Evolutionary conservation across 805 yeast species (phyloP).

Genomic region (Deakozyma indianensis): DNA sequence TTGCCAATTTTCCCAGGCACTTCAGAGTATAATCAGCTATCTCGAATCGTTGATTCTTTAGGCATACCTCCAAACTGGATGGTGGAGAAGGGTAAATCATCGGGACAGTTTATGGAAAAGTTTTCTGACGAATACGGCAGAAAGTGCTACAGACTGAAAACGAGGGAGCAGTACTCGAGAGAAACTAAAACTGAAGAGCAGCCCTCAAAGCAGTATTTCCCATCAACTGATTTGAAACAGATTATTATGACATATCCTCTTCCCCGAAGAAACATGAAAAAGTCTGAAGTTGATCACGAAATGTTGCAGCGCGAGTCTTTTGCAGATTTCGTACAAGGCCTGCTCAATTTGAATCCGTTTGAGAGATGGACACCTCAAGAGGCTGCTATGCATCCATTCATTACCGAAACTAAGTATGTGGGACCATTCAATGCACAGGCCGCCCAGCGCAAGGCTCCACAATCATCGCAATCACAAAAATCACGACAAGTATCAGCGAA

Average conservation of each 20-base stretch:
- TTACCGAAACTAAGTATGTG: slow-evolving; percentile 43
- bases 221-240: slow-evolving; percentile 48
- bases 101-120: slow-evolving; percentile 52
- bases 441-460: slow-evolving; percentile 3
- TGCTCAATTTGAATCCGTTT: slow-evolving; percentile 74
- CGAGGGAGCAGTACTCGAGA: slow-evolving; percentile 36
- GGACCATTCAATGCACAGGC: slow-evolving; percentile 25
- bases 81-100: slow-evolving; percentile 88
- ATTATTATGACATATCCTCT: slow-evolving; percentile 61
- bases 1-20: slow-evolving; percentile 90
- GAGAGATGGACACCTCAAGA: slow-evolving; percentile 97
- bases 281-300: slow-evolving; percentile 47
- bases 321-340: slow-evolving; percentile 63
- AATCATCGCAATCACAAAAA: slow-evolving; percentile 4
- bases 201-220: slow-evolving; percentile 76
- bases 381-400: slow-evolving; percentile 82
- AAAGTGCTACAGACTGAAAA: slow-evolving; percentile 28
- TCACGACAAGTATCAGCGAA: slow-evolving; percentile 1
- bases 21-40: slow-evolving; percentile 81
- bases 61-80: slow-evolving; percentile 89
- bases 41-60: slow-evolving; percentile 66
- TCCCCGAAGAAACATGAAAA: slow-evolving; percentile 21
- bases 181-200: slow-evolving; percentile 39
- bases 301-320: slow-evolving; percentile 55
- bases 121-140: slow-evolving; percentile 22